phyloP scores from a whole-genome alignment of 2,329 filamentous ascomycete genomes.

The Ophidiomyces ophidiicola region DNA sequence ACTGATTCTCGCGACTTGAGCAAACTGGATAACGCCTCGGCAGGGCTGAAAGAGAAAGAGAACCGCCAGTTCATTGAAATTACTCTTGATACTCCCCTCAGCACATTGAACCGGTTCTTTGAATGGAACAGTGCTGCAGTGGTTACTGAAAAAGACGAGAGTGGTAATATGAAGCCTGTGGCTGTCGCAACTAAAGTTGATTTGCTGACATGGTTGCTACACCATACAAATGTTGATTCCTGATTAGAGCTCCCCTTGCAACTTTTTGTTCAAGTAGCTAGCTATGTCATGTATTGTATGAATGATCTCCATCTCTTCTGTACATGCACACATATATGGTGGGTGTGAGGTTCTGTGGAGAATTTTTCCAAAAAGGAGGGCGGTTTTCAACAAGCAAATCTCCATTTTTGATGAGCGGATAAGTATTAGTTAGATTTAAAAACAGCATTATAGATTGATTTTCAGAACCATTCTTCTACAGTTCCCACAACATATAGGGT shows the following conservation, averaged over 20 bases:
- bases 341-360: no score
- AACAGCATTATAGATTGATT: no score
- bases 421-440: no score
- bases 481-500: no score
- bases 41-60: conserved; percentile 17
- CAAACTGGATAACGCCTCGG: conserved; percentile 9
- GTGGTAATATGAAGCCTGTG: conserved; percentile 58
- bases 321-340: no score
- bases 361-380: no score
- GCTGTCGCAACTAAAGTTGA: conserved; percentile 96
- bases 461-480: no score
- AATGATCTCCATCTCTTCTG: no score
- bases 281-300: no score
- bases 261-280: no score
- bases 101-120: conserved; percentile 78
- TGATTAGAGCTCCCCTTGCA: conserved; percentile 10
- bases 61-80: conserved; percentile 78
- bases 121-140: conserved; percentile 97
- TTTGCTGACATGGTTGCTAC: conserved; percentile 81
- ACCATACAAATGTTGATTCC: conserved; percentile 34
- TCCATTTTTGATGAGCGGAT: background rate
- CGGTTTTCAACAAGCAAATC: background rate
- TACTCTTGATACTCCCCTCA: conserved; percentile 75
- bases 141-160: conserved; percentile 63
- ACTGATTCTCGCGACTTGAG: conserved; percentile 64